These are phyloP conservation scores for Uromyces viciae-fabae DNA, from an alignment of 1,284 basidiomycete species.

Conservation along the genomic window DNA sequence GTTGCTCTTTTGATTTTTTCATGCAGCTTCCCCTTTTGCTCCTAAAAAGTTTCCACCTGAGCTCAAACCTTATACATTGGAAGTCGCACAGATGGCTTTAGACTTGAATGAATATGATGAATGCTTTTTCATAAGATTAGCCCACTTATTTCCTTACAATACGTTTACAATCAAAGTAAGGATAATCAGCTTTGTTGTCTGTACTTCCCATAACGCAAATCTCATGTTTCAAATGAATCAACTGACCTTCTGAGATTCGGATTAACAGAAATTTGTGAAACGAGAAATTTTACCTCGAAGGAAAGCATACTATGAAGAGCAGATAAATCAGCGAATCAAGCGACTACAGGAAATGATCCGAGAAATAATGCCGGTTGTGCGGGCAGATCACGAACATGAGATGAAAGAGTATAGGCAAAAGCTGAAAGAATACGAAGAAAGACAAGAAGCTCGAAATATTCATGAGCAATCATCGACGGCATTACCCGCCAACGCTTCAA, in stretches of 20 bases:
- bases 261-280: constrained; percentile 71
- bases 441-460: background rate
- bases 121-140: constrained; percentile 83
- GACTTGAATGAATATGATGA: constrained; percentile 81
- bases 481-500: constrained; percentile 35
- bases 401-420: constrained; percentile 17
- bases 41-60: constrained; percentile 73
- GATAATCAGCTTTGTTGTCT: no score
- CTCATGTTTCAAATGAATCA: background rate
- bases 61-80: constrained; percentile 69
- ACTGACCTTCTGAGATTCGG: background rate
- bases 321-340: constrained; percentile 64
- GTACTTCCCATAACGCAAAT: background rate
- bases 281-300: constrained; percentile 71
- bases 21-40: constrained; percentile 30
- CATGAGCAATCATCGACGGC: background rate
- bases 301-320: constrained; percentile 62
- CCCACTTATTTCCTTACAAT: constrained; percentile 83
- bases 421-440: background rate
- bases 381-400: constrained; percentile 45
- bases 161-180: constrained; percentile 62
- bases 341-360: constrained; percentile 63
- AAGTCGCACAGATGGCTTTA: constrained; percentile 74
- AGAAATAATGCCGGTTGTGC: constrained; percentile 49
- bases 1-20: background rate